Percentiles rank a stretch among this genome's conserved stretches.
Conservation (phyloP, 2,329 filamentous ascomycete genomes). For the Colletotrichum tanaceti region DNA sequence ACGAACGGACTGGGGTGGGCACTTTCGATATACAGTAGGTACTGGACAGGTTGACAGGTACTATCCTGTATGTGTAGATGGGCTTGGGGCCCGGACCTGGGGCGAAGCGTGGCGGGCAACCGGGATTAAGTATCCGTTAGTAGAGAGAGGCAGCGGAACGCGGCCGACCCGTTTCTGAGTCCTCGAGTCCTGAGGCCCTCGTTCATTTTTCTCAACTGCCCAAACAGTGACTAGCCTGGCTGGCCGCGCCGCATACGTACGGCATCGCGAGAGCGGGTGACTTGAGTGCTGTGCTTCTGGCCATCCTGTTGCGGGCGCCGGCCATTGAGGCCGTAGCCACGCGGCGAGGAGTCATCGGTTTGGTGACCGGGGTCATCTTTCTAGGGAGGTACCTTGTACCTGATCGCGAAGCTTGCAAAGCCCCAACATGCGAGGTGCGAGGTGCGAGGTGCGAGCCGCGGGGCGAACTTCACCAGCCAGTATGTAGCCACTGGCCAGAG, state of each 20-base stretch:
- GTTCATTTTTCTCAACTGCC: conserved; percentile 30
- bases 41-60: no score
- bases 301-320: background rate
- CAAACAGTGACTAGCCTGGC: conserved; percentile 27
- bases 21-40: conserved; percentile 40
- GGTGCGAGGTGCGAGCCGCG: conserved; percentile 2
- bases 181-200: conserved; percentile 1
- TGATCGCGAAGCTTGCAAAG: background rate
- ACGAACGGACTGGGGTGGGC: conserved; percentile 24
- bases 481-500: no score
- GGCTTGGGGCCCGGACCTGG: background rate
- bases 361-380: no score
- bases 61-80: no score
- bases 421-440: background rate
- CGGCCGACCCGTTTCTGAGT: conserved; percentile 19
- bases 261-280: background rate
- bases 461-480: no score
- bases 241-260: conserved; percentile 15
- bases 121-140: no score
- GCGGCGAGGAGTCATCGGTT: conserved; percentile 6
- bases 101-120: background rate
- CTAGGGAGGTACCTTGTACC: no score
- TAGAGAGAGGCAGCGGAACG: conserved; percentile 14
- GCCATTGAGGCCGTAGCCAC: background rate
- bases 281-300: background rate